A percentile compares a stretch with the other conserved stretches of the same genome.
Conservation (phyloP, 495 filamentous ascomycete genomes). For the Aspergillus ellipticus region DNA sequence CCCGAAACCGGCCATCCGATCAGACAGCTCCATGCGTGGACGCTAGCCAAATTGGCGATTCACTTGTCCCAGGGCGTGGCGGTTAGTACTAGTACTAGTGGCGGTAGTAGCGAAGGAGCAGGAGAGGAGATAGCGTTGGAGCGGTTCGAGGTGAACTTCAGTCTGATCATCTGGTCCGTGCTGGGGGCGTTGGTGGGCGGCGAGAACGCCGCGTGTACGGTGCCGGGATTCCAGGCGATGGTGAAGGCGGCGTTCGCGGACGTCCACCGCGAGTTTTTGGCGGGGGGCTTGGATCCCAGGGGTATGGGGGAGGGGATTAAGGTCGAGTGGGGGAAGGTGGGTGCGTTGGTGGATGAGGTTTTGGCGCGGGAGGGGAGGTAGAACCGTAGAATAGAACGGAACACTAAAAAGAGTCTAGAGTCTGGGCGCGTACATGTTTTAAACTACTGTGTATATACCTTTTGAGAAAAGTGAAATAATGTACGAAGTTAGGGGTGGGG, state of each 20-base stretch:
- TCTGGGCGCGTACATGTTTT: too few relatives aligned
- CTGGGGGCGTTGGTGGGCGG: constrained; percentile 39
- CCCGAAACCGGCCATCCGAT: constrained; percentile 37
- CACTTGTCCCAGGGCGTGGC: constrained; percentile 30
- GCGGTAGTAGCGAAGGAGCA: too few relatives aligned
- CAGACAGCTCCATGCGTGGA: constrained; percentile 41
- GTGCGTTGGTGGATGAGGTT: constrained; percentile 23
- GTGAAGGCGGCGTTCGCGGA: constrained; percentile 29
- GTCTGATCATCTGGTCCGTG: constrained; percentile 35
- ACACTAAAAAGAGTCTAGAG: not conserved
- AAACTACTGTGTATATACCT: too few relatives aligned
- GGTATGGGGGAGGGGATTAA: constrained; percentile 20
- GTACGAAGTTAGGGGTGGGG: not conserved
- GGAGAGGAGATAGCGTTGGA: constrained; percentile 13
- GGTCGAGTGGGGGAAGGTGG: constrained; percentile 38
- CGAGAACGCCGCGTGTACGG: constrained; percentile 31
- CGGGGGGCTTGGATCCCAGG: constrained; percentile 29
- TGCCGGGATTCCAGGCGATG: constrained; percentile 33
- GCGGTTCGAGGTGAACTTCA: constrained; percentile 26
- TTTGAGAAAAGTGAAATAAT: too few relatives aligned
- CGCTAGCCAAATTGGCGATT: constrained; percentile 35
- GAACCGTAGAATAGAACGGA: not conserved
- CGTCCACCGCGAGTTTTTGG: constrained; percentile 30
- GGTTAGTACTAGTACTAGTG: constrained; percentile 6
- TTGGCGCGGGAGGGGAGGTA: constrained; percentile 15